A percentile compares a stretch with the other conserved stretches of the same genome.
Evolutionary conservation across 2,329 filamentous ascomycete genomes (phyloP).

Genomic region (Ceratocystis alfenasii): DNA sequence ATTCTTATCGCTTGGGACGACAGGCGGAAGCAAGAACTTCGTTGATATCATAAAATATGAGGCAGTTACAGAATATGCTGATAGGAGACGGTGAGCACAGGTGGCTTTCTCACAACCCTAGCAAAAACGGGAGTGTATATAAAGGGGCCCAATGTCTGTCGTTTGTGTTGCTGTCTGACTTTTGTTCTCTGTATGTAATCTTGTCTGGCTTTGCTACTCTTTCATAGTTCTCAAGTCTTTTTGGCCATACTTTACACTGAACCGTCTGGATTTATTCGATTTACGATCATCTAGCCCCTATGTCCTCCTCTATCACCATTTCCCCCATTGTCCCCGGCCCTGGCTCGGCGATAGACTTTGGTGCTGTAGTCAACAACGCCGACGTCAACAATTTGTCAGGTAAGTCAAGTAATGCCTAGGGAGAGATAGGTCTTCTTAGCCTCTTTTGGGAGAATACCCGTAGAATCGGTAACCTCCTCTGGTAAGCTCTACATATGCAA

Average conservation of each 20-base stretch:
- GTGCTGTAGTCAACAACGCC: conserved; percentile 45
- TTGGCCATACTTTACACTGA: not conserved
- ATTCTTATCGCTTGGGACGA: not conserved
- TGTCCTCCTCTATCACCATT: conserved; percentile 27
- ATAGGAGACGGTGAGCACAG: not conserved
- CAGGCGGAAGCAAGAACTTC: not conserved
- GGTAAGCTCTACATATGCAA: conserved; percentile 31
- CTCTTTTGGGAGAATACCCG: conserved; percentile 33
- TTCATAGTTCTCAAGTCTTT: not conserved
- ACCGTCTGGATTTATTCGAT: not conserved
- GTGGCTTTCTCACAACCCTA: not conserved
- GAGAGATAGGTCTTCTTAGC: not conserved
- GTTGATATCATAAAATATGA: not conserved
- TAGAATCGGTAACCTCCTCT: conserved; percentile 49
- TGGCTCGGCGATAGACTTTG: conserved; percentile 43
- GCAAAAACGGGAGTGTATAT: not conserved
- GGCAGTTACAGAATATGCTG: not conserved
- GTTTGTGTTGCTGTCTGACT: not conserved
- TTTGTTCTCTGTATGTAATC: not conserved
- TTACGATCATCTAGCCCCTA: not conserved
- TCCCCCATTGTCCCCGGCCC: conserved; percentile 30
- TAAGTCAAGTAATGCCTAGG: conserved; percentile 31
- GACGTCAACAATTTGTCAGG: conserved; percentile 51
- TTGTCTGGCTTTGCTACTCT: not conserved
- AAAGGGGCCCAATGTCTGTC: not conserved